These are phyloP conservation scores for Prunus yedoensis DNA, from an alignment of 331 rosid genomes.

Conservation along the genomic window DNA sequence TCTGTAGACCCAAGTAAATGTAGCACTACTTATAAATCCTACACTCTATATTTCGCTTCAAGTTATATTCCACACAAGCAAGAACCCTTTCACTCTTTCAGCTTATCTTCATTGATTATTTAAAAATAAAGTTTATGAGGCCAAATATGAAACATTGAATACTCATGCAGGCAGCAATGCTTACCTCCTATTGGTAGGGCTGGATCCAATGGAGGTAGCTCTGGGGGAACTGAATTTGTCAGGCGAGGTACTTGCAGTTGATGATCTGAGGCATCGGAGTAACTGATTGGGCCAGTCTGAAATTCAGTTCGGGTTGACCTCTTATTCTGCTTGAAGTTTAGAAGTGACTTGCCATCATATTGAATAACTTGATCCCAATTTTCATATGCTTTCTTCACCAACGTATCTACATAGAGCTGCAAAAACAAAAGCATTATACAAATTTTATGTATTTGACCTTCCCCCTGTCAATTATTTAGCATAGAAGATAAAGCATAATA, in stretches of 20 bases:
- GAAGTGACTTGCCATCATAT: slow-evolving; percentile 84
- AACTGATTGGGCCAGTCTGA: slow-evolving; percentile 44
- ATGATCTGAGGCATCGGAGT: slow-evolving; percentile 45
- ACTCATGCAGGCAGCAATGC: slow-evolving; percentile 19
- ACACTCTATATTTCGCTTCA: not conserved
- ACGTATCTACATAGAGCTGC: slow-evolving; percentile 82
- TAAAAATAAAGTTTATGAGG: not conserved
- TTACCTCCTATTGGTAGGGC: slow-evolving; percentile 63
- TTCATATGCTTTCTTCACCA: slow-evolving; percentile 92
- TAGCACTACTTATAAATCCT: not conserved
- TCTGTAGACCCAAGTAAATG: not conserved
- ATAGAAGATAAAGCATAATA: not conserved
- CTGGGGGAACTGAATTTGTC: slow-evolving; percentile 51
- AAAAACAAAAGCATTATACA: slow-evolving; percentile 27
- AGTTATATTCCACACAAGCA: slow-evolving; percentile 8
- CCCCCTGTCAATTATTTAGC: not conserved
- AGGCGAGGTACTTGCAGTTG: slow-evolving; percentile 45
- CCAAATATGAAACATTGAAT: not conserved
- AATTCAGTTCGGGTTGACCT: slow-evolving; percentile 56
- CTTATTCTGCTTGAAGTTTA: slow-evolving; percentile 47
- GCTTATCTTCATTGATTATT: not conserved
- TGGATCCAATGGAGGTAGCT: slow-evolving; percentile 56
- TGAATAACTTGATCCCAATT: slow-evolving; percentile 88
- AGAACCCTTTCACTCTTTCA: not conserved
- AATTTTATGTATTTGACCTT: not conserved